phyloP scores from a whole-genome alignment of 2,329 filamentous ascomycete genomes.

The Colletotrichum theobromicola region DNA sequence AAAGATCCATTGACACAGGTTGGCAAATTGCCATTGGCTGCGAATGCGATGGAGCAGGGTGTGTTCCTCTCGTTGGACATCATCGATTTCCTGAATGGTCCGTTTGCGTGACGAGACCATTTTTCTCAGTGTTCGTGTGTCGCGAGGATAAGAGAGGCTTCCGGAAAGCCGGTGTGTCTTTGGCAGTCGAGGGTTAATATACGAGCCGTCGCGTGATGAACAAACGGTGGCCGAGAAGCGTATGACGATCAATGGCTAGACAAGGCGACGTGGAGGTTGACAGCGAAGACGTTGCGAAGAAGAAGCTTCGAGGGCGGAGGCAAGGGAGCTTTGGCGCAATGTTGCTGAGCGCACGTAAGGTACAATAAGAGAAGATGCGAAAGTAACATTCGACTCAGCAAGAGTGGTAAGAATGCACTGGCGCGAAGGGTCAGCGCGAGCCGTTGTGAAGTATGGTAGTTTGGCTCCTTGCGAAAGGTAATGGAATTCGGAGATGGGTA shows the following conservation, averaged over 20 bases:
- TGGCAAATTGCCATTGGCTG: slow-evolving; percentile 96
- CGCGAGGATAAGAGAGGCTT: background rate
- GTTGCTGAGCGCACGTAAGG: background rate
- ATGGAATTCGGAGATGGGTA: background rate
- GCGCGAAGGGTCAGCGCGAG: background rate
- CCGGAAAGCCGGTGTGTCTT: background rate
- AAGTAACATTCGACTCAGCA: background rate
- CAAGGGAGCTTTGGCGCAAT: background rate
- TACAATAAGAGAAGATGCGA: background rate
- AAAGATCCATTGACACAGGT: slow-evolving; percentile 90
- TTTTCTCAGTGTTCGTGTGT: background rate
- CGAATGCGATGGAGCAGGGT: slow-evolving; percentile 71
- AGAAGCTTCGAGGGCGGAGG: background rate
- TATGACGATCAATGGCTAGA: background rate
- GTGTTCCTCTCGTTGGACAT: slow-evolving; percentile 31
- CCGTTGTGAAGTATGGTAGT: background rate
- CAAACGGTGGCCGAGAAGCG: background rate
- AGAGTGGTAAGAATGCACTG: background rate
- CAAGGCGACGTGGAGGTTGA: background rate
- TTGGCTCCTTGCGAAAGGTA: background rate
- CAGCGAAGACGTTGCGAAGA: background rate
- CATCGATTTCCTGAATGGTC: slow-evolving; percentile 47
- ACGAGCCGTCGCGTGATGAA: background rate
- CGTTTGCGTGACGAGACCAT: slow-evolving; percentile 57
- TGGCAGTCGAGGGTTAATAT: background rate